Evolutionary conservation across 352 stramenopile species (phyloP).

Genomic region (Phytopythium montanum): DNA sequence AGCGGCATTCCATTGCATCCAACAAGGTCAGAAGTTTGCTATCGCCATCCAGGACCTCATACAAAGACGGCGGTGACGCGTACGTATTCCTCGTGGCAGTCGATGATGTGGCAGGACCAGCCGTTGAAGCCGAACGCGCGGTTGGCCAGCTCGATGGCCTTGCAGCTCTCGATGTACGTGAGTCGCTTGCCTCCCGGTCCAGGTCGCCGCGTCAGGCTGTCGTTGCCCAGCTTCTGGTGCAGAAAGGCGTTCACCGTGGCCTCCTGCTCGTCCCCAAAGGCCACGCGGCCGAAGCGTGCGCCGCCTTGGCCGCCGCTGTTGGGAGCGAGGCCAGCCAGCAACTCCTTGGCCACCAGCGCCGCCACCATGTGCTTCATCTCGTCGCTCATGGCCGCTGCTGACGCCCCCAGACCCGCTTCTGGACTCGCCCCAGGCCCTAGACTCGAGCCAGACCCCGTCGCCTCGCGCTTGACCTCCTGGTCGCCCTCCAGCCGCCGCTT

Average conservation of each 20-base stretch:
- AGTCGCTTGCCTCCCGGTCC: slow-evolving; percentile 69
- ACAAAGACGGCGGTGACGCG: slow-evolving; percentile 11
- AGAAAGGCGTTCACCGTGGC: slow-evolving; percentile 64
- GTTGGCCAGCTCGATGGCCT: slow-evolving; percentile 87
- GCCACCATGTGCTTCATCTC: slow-evolving; percentile 43
- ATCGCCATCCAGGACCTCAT: background rate
- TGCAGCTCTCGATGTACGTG: slow-evolving; percentile 89
- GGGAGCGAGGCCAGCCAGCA: background rate
- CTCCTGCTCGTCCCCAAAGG: slow-evolving; percentile 49
- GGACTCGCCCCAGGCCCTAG: background rate
- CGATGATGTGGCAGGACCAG: slow-evolving; percentile 79
- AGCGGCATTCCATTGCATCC: background rate
- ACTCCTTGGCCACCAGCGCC: slow-evolving; percentile 18
- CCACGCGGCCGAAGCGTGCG: slow-evolving; percentile 52
- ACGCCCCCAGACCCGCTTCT: background rate
- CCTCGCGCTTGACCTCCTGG: slow-evolving; percentile 12
- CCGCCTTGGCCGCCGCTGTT: background rate
- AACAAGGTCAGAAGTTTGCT: background rate
- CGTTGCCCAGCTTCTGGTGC: slow-evolving; percentile 80
- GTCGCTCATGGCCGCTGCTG: slow-evolving; percentile 8
- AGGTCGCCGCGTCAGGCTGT: slow-evolving; percentile 58
- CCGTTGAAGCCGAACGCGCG: slow-evolving; percentile 88
- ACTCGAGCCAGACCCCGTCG: background rate
- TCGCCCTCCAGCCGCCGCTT: slow-evolving; percentile 34
- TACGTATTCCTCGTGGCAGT: slow-evolving; percentile 87